Conservation (phyloP, 1,284 basidiomycete genomes). For the Apiotrichum veenhuisii region DNA sequence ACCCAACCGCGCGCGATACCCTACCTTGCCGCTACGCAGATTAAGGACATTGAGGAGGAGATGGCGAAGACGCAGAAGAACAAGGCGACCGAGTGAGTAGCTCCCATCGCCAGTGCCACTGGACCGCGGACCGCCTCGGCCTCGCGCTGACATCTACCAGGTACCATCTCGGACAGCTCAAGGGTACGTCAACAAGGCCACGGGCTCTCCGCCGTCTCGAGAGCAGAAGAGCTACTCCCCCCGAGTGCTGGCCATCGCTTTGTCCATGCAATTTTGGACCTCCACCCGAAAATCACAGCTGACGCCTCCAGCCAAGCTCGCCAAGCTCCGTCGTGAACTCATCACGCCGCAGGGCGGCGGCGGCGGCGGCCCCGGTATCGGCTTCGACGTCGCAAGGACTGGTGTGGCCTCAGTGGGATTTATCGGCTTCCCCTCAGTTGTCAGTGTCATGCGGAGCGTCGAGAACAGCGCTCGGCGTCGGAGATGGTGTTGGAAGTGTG, state of each 20-base stretch:
- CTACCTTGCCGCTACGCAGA: slow-evolving; percentile 20
- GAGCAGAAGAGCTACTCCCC: not conserved
- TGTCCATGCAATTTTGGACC: not conserved
- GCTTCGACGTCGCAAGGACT: slow-evolving; percentile 96
- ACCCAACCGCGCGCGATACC: not conserved
- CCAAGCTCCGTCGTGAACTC: slow-evolving; percentile 92
- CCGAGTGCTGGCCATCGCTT: not conserved
- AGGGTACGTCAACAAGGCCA: slow-evolving; percentile 49
- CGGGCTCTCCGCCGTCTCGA: not conserved
- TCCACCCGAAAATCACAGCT: not conserved
- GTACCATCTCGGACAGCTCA: slow-evolving; percentile 94
- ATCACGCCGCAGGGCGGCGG: slow-evolving; percentile 72
- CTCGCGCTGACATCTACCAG: slow-evolving; percentile 38
- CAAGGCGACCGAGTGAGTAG: slow-evolving; percentile 60
- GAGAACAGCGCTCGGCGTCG: too few species aligned
- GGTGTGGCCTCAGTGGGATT: slow-evolving; percentile 95
- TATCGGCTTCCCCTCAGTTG: slow-evolving; percentile 56
- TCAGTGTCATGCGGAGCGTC: too few species aligned
- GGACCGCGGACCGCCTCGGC: not conserved
- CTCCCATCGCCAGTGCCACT: not conserved
- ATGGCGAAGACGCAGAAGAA: slow-evolving; percentile 70
- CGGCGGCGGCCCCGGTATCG: slow-evolving; percentile 80
- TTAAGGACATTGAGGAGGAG: slow-evolving; percentile 51
- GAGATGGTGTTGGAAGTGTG: too few species aligned
- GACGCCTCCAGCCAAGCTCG: slow-evolving; percentile 72